Conservation (phyloP, 345 rosid species). For the Firmiana major region DNA sequence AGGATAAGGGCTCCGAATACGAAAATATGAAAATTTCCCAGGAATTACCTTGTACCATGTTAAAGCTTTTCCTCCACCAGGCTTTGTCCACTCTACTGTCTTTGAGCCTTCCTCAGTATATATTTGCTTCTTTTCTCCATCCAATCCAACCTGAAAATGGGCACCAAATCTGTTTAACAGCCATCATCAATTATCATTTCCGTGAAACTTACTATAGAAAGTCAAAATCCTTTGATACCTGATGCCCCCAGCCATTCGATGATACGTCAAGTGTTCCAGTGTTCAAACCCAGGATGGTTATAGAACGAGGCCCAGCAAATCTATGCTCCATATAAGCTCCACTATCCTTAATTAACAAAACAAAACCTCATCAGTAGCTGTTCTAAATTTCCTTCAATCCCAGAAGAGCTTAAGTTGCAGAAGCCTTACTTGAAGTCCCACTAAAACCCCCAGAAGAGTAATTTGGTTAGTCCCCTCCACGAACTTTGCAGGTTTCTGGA, state of each 20-base stretch:
- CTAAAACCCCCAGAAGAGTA: slow-evolving; percentile 42
- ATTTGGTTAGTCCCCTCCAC: slow-evolving; percentile 53
- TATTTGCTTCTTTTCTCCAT: slow-evolving; percentile 45
- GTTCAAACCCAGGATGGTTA: slow-evolving; percentile 65
- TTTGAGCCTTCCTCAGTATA: slow-evolving; percentile 50
- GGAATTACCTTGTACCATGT: slow-evolving; percentile 80
- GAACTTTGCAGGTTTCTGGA: slow-evolving; percentile 41
- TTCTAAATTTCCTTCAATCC: not conserved
- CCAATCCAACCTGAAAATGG: slow-evolving; percentile 50
- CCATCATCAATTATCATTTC: not conserved
- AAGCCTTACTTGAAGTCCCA: slow-evolving; percentile 69
- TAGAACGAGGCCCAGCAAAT: slow-evolving; percentile 65
- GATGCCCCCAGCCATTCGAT: slow-evolving; percentile 61
- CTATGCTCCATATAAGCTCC: slow-evolving; percentile 88
- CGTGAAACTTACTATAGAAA: not conserved
- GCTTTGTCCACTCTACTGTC: slow-evolving; percentile 44
- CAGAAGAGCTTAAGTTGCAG: not conserved
- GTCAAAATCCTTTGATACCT: slow-evolving; percentile 33
- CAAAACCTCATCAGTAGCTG: not conserved
- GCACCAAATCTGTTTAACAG: not conserved
- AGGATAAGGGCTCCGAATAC: too few relatives aligned
- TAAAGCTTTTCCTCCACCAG: slow-evolving; percentile 34
- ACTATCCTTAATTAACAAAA: slow-evolving; percentile 51
- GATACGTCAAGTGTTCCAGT: slow-evolving; percentile 71
- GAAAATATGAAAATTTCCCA: not conserved